Percentiles rank a stretch among this genome's conserved stretches.
phyloP scores from a whole-genome alignment of 2,329 filamentous ascomycete species.

The Claviceps sp. region DNA sequence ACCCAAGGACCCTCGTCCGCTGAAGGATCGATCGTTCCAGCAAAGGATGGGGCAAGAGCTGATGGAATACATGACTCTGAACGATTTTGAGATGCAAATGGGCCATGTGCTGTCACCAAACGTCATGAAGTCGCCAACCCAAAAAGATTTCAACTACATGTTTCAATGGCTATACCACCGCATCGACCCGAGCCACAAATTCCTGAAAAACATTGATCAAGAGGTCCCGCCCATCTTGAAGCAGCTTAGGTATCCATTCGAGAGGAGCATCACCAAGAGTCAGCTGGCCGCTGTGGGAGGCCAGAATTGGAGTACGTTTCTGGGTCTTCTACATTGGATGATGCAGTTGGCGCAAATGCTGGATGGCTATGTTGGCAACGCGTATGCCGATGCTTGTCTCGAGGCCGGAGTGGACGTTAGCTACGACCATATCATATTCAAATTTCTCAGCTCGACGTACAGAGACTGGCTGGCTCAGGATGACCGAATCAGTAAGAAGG shows the following conservation, averaged over 20 bases:
- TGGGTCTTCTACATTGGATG: constrained; percentile 95
- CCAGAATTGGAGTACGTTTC: constrained; percentile 91
- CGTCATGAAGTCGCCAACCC: constrained; percentile 82
- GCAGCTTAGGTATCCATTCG: constrained; percentile 87
- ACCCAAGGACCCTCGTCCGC: constrained; percentile 71
- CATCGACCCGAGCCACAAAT: constrained; percentile 86
- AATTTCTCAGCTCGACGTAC: constrained; percentile 82
- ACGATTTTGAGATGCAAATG: constrained; percentile 97
- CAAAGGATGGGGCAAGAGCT: constrained; percentile 76
- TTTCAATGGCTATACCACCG: constrained; percentile 97
- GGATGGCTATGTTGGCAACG: constrained; percentile 63
- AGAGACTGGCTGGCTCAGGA: constrained; percentile 89
- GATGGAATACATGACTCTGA: constrained; percentile 77
- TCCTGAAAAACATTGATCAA: constrained; percentile 88
- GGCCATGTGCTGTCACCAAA: constrained; percentile 88
- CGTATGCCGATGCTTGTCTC: constrained; percentile 80
- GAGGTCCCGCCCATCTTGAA: constrained; percentile 89
- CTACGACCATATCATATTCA: constrained; percentile 86
- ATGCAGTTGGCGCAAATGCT: constrained; percentile 96
- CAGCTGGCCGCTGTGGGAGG: constrained; percentile 90
- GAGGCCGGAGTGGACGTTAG: constrained; percentile 80
- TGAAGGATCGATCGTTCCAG: constrained; percentile 71
- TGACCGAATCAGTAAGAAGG: constrained; percentile 76
- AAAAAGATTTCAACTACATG: constrained; percentile 96
- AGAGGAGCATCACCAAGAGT: constrained; percentile 91